Evolutionary conservation across 2,329 filamentous ascomycete species (phyloP).

Genomic region (Penicillium sp.): DNA sequence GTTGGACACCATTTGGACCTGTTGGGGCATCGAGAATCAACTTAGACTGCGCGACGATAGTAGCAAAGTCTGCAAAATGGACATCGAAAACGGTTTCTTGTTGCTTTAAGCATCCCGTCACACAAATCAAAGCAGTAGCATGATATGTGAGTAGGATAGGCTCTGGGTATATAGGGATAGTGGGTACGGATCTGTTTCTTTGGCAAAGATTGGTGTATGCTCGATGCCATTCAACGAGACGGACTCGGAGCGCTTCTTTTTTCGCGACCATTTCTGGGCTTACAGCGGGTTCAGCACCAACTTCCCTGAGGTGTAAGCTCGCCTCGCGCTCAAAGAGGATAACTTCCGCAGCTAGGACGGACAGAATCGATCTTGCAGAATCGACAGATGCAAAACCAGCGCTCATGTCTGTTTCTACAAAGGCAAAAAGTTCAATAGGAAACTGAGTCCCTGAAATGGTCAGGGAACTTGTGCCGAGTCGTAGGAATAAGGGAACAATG

Average conservation of each 20-base stretch:
- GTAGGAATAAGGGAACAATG: conserved; percentile 32
- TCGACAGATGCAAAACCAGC: conserved; percentile 5
- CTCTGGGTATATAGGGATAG: not conserved
- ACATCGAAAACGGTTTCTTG: conserved; percentile 19
- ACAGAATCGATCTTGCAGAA: conserved; percentile 12
- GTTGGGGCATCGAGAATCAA: conserved; percentile 8
- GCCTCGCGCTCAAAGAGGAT: conserved; percentile 21
- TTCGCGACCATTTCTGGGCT: conserved; percentile 3
- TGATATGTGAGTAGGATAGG: conserved; percentile 13
- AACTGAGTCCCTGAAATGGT: conserved; percentile 11
- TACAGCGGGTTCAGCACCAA: conserved; percentile 3
- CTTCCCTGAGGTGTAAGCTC: conserved; percentile 1
- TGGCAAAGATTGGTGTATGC: conserved; percentile 12
- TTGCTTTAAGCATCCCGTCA: conserved; percentile 17
- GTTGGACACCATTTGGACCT: conserved; percentile 10
- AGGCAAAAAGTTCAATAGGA: conserved; percentile 9
- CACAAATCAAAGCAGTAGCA: conserved; percentile 12
- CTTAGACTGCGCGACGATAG: conserved; percentile 14
- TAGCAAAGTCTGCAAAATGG: conserved; percentile 13
- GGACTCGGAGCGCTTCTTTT: conserved; percentile 2
- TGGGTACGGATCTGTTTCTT: not conserved
- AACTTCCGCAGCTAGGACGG: conserved; percentile 9
- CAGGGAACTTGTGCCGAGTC: conserved; percentile 24
- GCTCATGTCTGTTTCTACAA: conserved; percentile 3
- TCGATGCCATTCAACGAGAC: conserved; percentile 11